phyloP scores from a whole-genome alignment of 176 grass and related monocot genomes.

The Oryza punctata region DNA sequence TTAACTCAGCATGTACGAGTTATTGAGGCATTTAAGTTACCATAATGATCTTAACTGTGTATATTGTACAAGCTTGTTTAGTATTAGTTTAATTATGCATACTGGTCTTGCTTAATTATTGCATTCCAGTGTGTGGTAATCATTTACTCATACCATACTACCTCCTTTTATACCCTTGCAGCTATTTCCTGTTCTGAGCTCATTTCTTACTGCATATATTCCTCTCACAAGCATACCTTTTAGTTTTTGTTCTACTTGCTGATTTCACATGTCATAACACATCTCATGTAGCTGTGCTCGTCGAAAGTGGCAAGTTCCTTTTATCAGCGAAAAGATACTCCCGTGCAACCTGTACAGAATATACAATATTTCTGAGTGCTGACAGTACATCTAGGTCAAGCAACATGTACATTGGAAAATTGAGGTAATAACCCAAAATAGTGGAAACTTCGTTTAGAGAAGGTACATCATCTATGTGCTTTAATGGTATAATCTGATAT shows the following conservation, averaged over 20 bases:
- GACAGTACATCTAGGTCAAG: slow-evolving; percentile 77
- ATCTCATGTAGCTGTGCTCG: slow-evolving; percentile 60
- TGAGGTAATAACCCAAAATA: slow-evolving; percentile 58
- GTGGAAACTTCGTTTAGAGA: slow-evolving; percentile 21
- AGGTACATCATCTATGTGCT: slow-evolving; percentile 16
- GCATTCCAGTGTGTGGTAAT: neutral
- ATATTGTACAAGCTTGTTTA: neutral
- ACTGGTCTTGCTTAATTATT: slow-evolving; percentile 8
- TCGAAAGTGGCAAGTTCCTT: slow-evolving; percentile 87
- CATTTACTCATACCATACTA: slow-evolving; percentile 14
- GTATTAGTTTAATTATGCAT: neutral
- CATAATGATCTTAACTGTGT: too few species aligned
- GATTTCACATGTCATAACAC: slow-evolving; percentile 20
- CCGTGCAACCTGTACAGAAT: slow-evolving; percentile 85
- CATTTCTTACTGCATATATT: slow-evolving; percentile 9
- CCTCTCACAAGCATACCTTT: slow-evolving; percentile 11
- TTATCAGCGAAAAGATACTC: slow-evolving; percentile 78
- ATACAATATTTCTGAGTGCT: slow-evolving; percentile 82
- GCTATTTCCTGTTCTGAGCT: slow-evolving; percentile 1
- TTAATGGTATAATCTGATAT: slow-evolving; percentile 29
- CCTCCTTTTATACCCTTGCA: neutral
- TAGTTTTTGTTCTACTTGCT: neutral
- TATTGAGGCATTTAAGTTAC: slow-evolving; percentile 1
- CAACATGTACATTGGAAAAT: slow-evolving; percentile 81
- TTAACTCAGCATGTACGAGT: neutral